phyloP scores from a whole-genome alignment of 2,329 filamentous ascomycete genomes.

The Stachybotrys elegans region DNA sequence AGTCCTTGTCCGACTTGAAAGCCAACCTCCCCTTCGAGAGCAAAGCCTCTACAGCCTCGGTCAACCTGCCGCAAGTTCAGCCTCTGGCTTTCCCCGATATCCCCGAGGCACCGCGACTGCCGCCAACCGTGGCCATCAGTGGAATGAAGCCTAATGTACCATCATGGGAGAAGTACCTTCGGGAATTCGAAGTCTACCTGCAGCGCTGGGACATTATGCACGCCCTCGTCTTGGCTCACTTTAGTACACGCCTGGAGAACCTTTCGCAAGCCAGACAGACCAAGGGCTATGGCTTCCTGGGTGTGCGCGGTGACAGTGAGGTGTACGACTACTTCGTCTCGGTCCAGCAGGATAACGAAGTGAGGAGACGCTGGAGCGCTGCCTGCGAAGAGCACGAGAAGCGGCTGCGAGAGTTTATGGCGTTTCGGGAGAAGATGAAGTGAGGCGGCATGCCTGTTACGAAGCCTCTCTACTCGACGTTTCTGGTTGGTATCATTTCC shows the following conservation, averaged over 20 bases:
- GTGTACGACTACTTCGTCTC: constrained; percentile 54
- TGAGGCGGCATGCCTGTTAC: too few species aligned
- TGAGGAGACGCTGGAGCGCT: constrained; percentile 55
- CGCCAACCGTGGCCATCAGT: constrained; percentile 35
- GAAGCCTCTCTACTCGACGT: too few species aligned
- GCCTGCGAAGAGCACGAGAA: constrained; percentile 56
- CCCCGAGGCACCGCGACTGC: constrained; percentile 45
- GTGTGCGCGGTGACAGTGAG: constrained; percentile 35
- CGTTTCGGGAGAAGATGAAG: constrained; percentile 39
- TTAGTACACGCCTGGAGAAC: constrained; percentile 44
- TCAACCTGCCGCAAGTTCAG: constrained; percentile 25
- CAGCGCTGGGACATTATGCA: constrained; percentile 45
- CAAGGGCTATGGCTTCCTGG: constrained; percentile 42
- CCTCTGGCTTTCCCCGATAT: constrained; percentile 40
- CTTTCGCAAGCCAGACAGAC: constrained; percentile 31
- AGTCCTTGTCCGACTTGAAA: constrained; percentile 51
- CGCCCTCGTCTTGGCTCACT: constrained; percentile 49
- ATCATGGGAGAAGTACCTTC: constrained; percentile 46
- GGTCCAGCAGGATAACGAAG: constrained; percentile 59
- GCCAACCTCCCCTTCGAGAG: constrained; percentile 54
- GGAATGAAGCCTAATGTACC: constrained; percentile 36
- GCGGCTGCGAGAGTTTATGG: constrained; percentile 54
- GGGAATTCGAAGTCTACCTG: constrained; percentile 51
- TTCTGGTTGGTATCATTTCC: too few species aligned
- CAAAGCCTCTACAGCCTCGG: constrained; percentile 37